Percentiles rank a stretch among this genome's conserved stretches.
phyloP scores from a whole-genome alignment of 176 grass and related monocot genomes.

The Elymus sibiricus region DNA sequence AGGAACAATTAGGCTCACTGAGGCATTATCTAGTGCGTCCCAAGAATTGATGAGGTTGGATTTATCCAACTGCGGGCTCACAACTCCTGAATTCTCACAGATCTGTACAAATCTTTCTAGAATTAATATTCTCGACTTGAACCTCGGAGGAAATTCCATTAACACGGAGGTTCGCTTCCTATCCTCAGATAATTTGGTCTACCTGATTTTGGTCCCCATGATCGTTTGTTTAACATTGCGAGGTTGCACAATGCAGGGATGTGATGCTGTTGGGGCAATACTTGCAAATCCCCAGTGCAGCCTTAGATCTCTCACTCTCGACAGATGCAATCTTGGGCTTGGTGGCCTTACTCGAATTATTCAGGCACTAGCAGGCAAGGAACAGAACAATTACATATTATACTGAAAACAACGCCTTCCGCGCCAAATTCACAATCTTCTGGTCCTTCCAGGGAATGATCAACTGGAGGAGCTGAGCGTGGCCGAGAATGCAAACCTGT shows the following conservation, averaged over 20 bases:
- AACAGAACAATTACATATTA: conserved; percentile 10
- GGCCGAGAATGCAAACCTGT: conserved; percentile 51
- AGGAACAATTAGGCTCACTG: conserved; percentile 61
- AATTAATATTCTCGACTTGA: conserved; percentile 64
- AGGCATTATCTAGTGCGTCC: conserved; percentile 53
- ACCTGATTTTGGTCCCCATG: background rate
- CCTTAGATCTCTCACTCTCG: conserved; percentile 59
- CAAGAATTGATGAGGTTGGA: conserved; percentile 85
- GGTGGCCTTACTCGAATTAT: conserved; percentile 55
- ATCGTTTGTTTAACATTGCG: conserved; percentile 1
- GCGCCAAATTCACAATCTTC: background rate
- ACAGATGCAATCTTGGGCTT: conserved; percentile 68
- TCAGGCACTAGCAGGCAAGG: conserved; percentile 63
- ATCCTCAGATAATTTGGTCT: background rate
- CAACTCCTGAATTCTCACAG: conserved; percentile 45
- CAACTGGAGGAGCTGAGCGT: conserved; percentile 71
- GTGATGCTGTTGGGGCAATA: conserved; percentile 45
- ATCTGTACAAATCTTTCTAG: conserved; percentile 48
- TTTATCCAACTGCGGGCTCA: conserved; percentile 72
- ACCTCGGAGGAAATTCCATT: conserved; percentile 68
- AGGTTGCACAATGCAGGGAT: conserved; percentile 40
- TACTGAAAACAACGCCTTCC: background rate
- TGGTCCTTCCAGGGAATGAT: conserved; percentile 53
- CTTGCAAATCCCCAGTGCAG: conserved; percentile 57
- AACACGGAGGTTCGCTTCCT: conserved; percentile 60